Base-by-base conservation (phyloP, 345 rosid species). In the Excoecaria cochinchinensis region DNA sequence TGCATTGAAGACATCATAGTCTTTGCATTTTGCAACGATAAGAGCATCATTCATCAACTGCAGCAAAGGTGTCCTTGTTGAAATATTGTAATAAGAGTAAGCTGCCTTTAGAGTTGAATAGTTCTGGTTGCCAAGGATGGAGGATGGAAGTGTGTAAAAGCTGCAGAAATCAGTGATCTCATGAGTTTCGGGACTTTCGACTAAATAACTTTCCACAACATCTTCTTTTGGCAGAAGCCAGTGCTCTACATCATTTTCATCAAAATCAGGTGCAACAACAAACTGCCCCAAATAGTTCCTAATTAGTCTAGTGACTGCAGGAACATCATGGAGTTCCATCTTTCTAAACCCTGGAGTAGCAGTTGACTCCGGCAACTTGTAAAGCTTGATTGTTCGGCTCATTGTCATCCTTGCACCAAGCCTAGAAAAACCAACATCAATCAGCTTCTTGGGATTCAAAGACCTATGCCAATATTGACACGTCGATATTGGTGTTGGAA, bases 391-490 rank as follows among this genome's bases (percentile, higher is more conserved):
- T 59, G 94, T 91, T 75, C 95, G 84, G 81, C 97, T 93, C 98
- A 93, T 91, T 4, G 97, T 93, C 97, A 93, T 90, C 69, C 98
- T 88, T 1, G 92, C 81, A 71, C 94, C 97, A 16, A 93, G 94
- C 81, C 91, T 84, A 17, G 95, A 91, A 74, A 93, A 93, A 66
- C 97, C 98, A 59, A 93, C 95, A 81, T 91, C 97, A 71, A 93
- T 93, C 47, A 93, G 95, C 86, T 93, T 91, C 91, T 91, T 93
- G 0, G 92, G 98, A 87, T 93, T 93, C 85, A 93, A 61, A 21
- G 97, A 91, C 79, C 98, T 86, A 81, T 93, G 97, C 98, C 98
- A 93, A 79, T 90, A 93, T 60, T 91, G 98, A 66, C 94, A 91
- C 15, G 94, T 90, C 5, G 97, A 80, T 73, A 91, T 74, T 44